A percentile compares a stretch with the other conserved stretches of the same genome.
phyloP scores from a whole-genome alignment of 2,329 filamentous ascomycete species.

The Hymenoscyphus repandus region DNA sequence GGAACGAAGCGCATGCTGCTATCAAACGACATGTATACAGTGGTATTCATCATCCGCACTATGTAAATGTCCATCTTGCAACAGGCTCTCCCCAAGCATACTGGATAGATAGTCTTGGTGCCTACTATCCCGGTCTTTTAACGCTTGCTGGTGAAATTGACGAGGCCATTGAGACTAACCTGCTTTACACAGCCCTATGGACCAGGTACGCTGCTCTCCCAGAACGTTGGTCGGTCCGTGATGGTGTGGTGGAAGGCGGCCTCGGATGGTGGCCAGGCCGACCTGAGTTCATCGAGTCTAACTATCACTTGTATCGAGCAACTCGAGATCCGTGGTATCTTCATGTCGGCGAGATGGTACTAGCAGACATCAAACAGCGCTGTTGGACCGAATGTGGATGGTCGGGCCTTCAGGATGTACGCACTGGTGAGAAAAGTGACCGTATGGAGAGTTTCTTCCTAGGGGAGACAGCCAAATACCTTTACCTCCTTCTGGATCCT shows the following conservation, averaged over 20 bases:
- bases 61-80: conserved; percentile 81
- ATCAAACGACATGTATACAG: conserved; percentile 92
- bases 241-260: conserved; percentile 77
- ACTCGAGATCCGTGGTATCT: conserved; percentile 96
- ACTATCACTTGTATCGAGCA: conserved; percentile 90
- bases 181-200: conserved; percentile 91
- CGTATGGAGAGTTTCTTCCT: conserved; percentile 99
- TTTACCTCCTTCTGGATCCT: conserved; percentile 85
- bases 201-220: conserved; percentile 90
- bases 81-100: conserved; percentile 84
- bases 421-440: conserved; percentile 79
- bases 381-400: conserved; percentile 92
- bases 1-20: conserved; percentile 79
- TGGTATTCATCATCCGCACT: conserved; percentile 79
- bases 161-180: conserved; percentile 82
- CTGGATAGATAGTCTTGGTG: conserved; percentile 95
- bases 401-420: conserved; percentile 81
- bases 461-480: conserved; percentile 92
- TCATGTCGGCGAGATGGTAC: conserved; percentile 90
- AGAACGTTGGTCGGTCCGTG: conserved; percentile 86
- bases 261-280: conserved; percentile 93
- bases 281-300: conserved; percentile 95
- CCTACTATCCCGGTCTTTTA: conserved; percentile 89
- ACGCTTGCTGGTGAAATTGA: conserved; percentile 83
- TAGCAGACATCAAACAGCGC: conserved; percentile 78